Base-by-base conservation (phyloP, 2,329 filamentous ascomycete genomes). In the Fonsecaea nubica region DNA sequence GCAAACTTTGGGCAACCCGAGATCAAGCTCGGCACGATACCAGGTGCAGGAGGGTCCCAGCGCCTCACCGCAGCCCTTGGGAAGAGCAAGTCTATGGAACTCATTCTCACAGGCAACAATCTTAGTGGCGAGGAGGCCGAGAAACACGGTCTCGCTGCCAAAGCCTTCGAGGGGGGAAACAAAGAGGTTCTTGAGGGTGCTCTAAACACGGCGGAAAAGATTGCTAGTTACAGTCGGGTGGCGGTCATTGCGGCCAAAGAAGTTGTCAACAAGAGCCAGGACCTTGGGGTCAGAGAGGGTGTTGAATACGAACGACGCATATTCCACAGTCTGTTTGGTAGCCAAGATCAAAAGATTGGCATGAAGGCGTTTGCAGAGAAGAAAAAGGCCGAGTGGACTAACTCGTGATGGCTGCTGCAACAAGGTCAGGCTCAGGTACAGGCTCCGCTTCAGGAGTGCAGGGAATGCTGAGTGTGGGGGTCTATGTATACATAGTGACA, bases 261-360 rank as follows among this genome's bases (percentile, higher is more conserved):
- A 84, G 94, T 95, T n/a, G 94, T 99, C 63, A 97, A 98, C 79
- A 98, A 97, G 89, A 97, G 93, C 79, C 93, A 98, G 84, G 95
- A 99, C 74, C 80, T 97, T 72, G 85, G 90, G 3, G 82, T 99
- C 66, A 84, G 91, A 73, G 95, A 98, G 75, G 95, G 95, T 13
- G 91, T 99, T 1, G 95, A 99, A 81, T 98, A 89, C 80, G 95
- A 99, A 86, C 86, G 95, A 76, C 87, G 93, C 61, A 85, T 98
- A 38, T 99, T 99, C 84, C 95, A 99, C 80, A 86, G 89, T 32
- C 76, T 97, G 75, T 99, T 99, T 82, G 95, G 94, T 25, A 96
- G 91, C 77, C 87, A 92, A 81, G 95, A 99, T 80, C 95, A 99
- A 82, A 99, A 98, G 85, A 92, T 97, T 78, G 93, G 92, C 79